phyloP scores from a whole-genome alignment of 805 yeast species.

The Cyberlindnera suaveolens region DNA sequence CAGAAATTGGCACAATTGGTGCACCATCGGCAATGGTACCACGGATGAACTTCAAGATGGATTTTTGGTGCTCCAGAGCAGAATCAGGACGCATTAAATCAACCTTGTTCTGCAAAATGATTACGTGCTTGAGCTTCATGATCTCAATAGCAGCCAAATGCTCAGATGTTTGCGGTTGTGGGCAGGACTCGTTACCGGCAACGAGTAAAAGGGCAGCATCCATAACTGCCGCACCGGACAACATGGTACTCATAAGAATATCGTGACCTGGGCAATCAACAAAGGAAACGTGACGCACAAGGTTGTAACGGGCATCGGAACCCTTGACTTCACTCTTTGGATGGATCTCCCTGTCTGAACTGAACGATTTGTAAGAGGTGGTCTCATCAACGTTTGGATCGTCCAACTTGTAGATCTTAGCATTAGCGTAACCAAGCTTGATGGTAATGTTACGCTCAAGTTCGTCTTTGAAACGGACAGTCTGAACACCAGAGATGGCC shows the following conservation, averaged over 20 bases:
- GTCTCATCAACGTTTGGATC: constrained; percentile 86
- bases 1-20: constrained; percentile 97
- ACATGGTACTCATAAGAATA: constrained; percentile 99
- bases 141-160: constrained; percentile 99
- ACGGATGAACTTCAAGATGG: constrained; percentile 85
- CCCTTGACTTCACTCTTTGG: constrained; percentile 90
- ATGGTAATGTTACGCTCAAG: constrained; percentile 98
- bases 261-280: constrained; percentile 99
- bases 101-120: constrained; percentile 94
- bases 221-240: constrained; percentile 99
- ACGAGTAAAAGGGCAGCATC: constrained; percentile 95
- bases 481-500: constrained; percentile 97
- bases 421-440: constrained; percentile 97
- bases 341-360: constrained; percentile 88
- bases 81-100: constrained; percentile 97
- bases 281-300: constrained; percentile 94
- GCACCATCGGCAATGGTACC: constrained; percentile 99
- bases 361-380: constrained; percentile 89
- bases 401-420: constrained; percentile 92
- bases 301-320: constrained; percentile 80
- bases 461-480: constrained; percentile 98
- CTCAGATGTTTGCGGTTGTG: constrained; percentile 99
- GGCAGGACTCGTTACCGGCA: constrained; percentile 99
- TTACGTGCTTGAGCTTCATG: constrained; percentile 95
- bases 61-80: constrained; percentile 92